Base-by-base conservation (phyloP, 140 eudicot species). In the Senecio squalidus region DNA sequence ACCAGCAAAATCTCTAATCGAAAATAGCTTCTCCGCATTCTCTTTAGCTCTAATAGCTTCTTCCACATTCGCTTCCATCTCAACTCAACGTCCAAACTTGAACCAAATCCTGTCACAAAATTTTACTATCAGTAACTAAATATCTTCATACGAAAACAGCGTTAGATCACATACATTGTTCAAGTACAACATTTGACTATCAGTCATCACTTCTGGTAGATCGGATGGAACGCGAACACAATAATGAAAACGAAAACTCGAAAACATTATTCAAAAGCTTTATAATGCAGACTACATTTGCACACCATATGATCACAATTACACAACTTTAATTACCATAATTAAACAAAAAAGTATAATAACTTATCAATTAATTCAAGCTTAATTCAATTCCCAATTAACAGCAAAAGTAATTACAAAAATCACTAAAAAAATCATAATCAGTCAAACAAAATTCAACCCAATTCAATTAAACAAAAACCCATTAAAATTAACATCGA, bases 1-100 rank as follows among this genome's bases (percentile, higher is more conserved):
- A 31, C 88, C 88, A 0, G 64, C 69, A 53, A 69, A 86, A 67
- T 91, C 89, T 68, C 60, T 81, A 68, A 69, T 82, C n/a, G 80
- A 75, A 63, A 91, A 91, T 30, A 70, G 76, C 80, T 83, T 83
- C 75, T 83, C 98, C 3, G 98, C 96, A 67, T 68, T 45, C 66
- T 75, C 70, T 73, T 79, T 91, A 22, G 88, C 88, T 53, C 70
- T 74, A 69, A 77, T 66, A 9, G 98, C 98, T 74, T 91, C 96
- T 71, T 78, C 91, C 66, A 73, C 29, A 66, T 73, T 83, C n/a
- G 78, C 39, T 50, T 78, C 94, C 95, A 91, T 91, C 55, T 55
- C 79, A 52, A 71, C n/a, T n/a, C n/a, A n/a, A 30, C 24, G 27
- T 38, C 18, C 47, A 31, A 18, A 61, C 15, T 30, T 46, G 18